These are phyloP conservation scores for Fusarium circinatum DNA, from an alignment of 2,329 filamentous ascomycete species.

Conservation along the genomic window DNA sequence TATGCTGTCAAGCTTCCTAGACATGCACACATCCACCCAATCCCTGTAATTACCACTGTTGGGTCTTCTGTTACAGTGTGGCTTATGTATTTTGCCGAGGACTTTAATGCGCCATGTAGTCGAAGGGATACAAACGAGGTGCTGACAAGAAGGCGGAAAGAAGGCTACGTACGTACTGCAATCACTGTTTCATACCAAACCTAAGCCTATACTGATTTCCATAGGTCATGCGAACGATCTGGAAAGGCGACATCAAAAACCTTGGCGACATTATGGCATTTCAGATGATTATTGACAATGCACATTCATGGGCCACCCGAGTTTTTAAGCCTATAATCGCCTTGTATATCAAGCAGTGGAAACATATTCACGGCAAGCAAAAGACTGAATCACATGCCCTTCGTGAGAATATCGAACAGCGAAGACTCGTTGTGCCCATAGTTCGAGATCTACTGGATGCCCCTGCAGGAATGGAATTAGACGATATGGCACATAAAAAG, in stretches of 20 bases:
- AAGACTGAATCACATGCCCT: neutral
- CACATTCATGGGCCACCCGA: conserved; percentile 36
- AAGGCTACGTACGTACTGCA: conserved; percentile 11
- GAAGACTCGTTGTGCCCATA: neutral
- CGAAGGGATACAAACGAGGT: neutral
- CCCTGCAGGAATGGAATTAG: neutral
- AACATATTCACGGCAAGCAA: neutral
- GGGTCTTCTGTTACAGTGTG: conserved; percentile 27
- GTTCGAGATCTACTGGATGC: conserved; percentile 8
- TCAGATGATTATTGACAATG: conserved; percentile 35
- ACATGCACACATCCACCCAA: conserved; percentile 22
- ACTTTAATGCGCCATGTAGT: conserved; percentile 5
- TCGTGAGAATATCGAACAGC: neutral
- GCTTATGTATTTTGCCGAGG: conserved; percentile 22
- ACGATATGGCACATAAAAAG: neutral
- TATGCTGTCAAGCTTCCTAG: conserved; percentile 10
- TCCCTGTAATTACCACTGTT: conserved; percentile 27
- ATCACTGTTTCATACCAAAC: accelerated
- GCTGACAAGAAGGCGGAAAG: neutral
- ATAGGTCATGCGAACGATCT: conserved; percentile 34
- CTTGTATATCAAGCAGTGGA: conserved; percentile 33
- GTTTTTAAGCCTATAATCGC: conserved; percentile 29
- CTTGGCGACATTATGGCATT: conserved; percentile 17
- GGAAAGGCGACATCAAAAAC: conserved; percentile 27
- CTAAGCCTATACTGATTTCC: neutral